Evolutionary conservation across 108 stramenopile species (phyloP), one percentile per base, ranked within the genome.

Genomic region (Parietichytrium sp.): DNA sequence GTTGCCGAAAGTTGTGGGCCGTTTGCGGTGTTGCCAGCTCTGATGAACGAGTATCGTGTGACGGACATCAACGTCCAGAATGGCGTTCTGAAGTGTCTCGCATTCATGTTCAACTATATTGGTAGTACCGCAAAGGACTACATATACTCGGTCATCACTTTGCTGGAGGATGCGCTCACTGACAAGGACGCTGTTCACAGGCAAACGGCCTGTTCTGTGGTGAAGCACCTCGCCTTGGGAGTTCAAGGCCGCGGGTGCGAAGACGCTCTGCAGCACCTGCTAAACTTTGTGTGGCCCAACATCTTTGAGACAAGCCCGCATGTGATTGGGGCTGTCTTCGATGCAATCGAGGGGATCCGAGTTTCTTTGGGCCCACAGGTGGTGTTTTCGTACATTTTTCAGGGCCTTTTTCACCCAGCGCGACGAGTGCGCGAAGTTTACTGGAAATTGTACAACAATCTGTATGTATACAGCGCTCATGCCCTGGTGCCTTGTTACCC

Each of bases 61-160:
- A 96, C 97, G 3, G 98, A 99, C 80, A 88, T 97, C 23, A 99
- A 99, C 83, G 96, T 99, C 55, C 98, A 99, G 89, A 98, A 99
- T 88, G 98, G 98, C 82, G 98, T 99, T 2, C 92, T 99, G 31
- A 99, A 99, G 87, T 95, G 97, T 12, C 83, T 99, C 48, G 95
- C 94, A 79, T 99, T 99, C 87, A 95, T 99, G 96, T 99, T 98
- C 84, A 95, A 98, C 89, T 99, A 99, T 90, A 99, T 99, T 84
- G 98, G 98, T 38, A 95, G 95, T 78, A 95, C 97, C 96, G 96
- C 93, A 15, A 98, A 97, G 92, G 98, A 98, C 87, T 99, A 99
- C 87, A 95, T 98, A 82, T 99, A 97, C 85, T 95, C 96, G 31
- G 95, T 98, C 7, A 91, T 93, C 0, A 96, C 98, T 7, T 88